Evolutionary conservation across 1,284 basidiomycete species (phyloP), one percentile per base, ranked within the genome.

Genomic region (Cutaneotrichosporon daszewskae): DNA sequence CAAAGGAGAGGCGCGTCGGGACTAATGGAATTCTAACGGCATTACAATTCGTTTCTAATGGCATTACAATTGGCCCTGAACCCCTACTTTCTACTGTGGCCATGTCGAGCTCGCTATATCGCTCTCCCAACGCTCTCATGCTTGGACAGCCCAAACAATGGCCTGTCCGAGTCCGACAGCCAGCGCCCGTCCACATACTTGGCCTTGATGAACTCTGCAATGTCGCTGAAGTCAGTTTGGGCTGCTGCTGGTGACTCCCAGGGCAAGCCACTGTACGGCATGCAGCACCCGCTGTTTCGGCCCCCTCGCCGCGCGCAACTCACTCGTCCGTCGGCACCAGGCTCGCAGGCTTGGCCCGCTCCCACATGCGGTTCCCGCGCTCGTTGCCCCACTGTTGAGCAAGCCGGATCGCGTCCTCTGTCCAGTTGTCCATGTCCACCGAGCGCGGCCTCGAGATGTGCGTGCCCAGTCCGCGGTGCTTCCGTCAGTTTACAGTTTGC

Each of bases 341-440:
- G 1, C 46, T 44, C 0, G 35, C 29, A 1, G 66, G 57, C 43
- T 64, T 58, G 14, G 26, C 38, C 11, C 57, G 51, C 52, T 74
- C 73, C 68, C 70, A 75, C 12, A 70, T 43, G 5, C 46, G 54
- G 45, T 74, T 74, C 6, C 68, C 69, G 9, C 62, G 45, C 19
- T 53, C 38, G 49, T 75, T 75, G 13, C 74, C 74, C 60, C 71
- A 68, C n/a, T 59, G 47, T 20, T 49, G 37, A 18, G 74, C 71
- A 1, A 59, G 49, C 6, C 51, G 40, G 18, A 75, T 61, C 31
- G 66, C 60, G 42, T 74, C 72, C 12, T 66, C 64, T 5, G 53
- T 63, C 74, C 74, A 75, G 44, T 70, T 72, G 51, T 76, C 75
- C 26, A 76, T 60, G 54, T 77, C 74, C n/a, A 75, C 66, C 4